Percentiles rank a stretch among this genome's conserved stretches.
phyloP scores from a whole-genome alignment of 345 rosid species.

The Anastatica hierochuntica region DNA sequence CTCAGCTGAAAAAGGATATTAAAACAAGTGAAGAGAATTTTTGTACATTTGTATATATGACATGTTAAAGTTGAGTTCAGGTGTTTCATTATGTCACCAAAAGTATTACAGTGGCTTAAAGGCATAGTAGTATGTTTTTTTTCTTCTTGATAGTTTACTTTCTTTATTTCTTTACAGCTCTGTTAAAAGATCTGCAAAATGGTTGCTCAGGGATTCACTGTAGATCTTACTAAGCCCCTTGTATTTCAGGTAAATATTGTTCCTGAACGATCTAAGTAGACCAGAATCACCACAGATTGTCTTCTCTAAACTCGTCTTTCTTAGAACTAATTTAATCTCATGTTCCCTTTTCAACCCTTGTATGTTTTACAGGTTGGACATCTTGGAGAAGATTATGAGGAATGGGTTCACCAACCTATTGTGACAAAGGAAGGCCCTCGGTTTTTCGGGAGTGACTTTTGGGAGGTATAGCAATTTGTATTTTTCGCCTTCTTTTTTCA shows the following conservation, averaged over 20 bases:
- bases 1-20: not conserved
- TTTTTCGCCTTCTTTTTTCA: not conserved
- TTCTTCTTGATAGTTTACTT: not conserved
- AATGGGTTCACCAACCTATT: conserved; percentile 82
- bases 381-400: conserved; percentile 68
- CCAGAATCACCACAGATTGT: not conserved
- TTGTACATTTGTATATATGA: not conserved
- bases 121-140: no score
- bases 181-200: conserved; percentile 22
- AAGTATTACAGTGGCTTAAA: no score
- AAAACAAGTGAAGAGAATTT: not conserved
- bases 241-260: conserved; percentile 37
- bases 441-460: conserved; percentile 43
- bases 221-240: conserved; percentile 42
- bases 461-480: conserved; percentile 41
- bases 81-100: not conserved
- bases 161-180: not conserved
- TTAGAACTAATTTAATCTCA: not conserved
- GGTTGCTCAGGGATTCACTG: conserved; percentile 36
- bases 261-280: not conserved
- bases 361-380: conserved; percentile 55
- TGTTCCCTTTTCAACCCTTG: not conserved
- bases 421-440: conserved; percentile 62
- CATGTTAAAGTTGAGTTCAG: not conserved
- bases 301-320: not conserved